These are phyloP conservation scores for Linnemannia exigua DNA, from an alignment of 192 early-diverging fungal genomes.

Conservation along the genomic window DNA sequence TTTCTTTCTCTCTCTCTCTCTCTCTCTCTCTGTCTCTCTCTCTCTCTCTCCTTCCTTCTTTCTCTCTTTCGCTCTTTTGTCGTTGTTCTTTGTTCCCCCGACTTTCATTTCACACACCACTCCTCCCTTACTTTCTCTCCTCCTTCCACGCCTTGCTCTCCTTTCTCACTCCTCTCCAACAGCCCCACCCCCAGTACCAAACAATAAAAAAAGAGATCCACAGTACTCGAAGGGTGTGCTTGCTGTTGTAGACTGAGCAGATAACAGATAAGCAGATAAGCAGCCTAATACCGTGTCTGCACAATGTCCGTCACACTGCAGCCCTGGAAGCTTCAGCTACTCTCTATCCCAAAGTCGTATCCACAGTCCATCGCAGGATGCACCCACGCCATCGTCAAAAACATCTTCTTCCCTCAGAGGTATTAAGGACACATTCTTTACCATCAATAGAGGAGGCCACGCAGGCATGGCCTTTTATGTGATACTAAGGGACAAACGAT, in stretches of 20 bases:
- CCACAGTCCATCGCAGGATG: conserved; percentile 59
- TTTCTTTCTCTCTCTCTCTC: neutral
- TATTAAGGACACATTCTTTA: conserved; percentile 10
- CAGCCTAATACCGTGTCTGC: no score
- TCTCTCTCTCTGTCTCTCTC: neutral
- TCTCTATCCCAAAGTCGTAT: conserved; percentile 70
- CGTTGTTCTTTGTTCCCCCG: conserved; percentile 11
- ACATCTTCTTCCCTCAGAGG: conserved; percentile 67
- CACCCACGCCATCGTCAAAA: conserved; percentile 74
- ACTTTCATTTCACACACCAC: neutral
- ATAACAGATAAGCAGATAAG: no score
- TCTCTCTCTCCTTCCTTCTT: neutral
- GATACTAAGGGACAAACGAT: neutral
- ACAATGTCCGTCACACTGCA: conserved; percentile 70
- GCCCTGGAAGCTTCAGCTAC: conserved; percentile 69
- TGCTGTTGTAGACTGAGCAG: no score
- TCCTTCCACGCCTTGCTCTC: neutral
- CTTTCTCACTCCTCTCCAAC: no score
- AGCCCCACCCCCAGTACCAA: no score
- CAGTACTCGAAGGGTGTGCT: no score
- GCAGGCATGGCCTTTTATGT: no score
- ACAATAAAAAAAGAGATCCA: no score
- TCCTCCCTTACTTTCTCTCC: neutral
- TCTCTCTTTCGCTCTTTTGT: no score
- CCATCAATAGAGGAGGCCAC: no score